A percentile compares a stretch with the other conserved stretches of the same genome.
Conservation (phyloP, 2,329 filamentous ascomycete genomes). For the Cladosporium sphaerospermum region DNA sequence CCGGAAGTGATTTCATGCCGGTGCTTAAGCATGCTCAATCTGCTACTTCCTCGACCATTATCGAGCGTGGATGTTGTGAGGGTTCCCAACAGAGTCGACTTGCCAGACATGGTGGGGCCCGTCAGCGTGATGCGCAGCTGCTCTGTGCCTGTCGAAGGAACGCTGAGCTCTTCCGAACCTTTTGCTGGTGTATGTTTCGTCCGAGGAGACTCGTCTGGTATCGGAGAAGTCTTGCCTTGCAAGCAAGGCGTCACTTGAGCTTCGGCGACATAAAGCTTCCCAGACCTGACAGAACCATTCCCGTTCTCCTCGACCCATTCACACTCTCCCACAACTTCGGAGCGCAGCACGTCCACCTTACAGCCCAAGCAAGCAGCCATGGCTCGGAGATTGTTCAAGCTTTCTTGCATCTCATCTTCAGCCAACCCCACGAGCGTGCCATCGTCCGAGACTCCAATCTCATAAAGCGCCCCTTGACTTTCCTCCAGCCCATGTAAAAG, state of each 20-base stretch:
- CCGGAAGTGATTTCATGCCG: constrained; percentile 88
- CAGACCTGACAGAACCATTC: constrained; percentile 26
- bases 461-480: constrained; percentile 86
- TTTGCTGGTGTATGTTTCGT: not conserved
- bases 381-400: constrained; percentile 71
- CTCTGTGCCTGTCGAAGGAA: constrained; percentile 40
- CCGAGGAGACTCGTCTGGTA: not conserved
- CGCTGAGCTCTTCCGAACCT: not conserved
- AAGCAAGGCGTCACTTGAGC: constrained; percentile 73
- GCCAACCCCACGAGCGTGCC: constrained; percentile 83
- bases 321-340: constrained; percentile 78
- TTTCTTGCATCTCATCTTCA: constrained; percentile 88
- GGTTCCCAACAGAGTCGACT: constrained; percentile 84
- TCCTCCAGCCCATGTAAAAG: constrained; percentile 75
- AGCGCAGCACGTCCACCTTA: constrained; percentile 70
- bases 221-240: constrained; percentile 15
- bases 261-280: constrained; percentile 78
- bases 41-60: constrained; percentile 85
- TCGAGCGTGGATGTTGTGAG: constrained; percentile 82
- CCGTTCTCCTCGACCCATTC: constrained; percentile 56
- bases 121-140: constrained; percentile 83
- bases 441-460: constrained; percentile 94
- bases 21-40: constrained; percentile 83
- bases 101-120: constrained; percentile 84
- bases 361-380: constrained; percentile 95